Evolutionary conservation across 805 yeast genomes (phyloP).

Genomic region (Starmerella powellii): DNA sequence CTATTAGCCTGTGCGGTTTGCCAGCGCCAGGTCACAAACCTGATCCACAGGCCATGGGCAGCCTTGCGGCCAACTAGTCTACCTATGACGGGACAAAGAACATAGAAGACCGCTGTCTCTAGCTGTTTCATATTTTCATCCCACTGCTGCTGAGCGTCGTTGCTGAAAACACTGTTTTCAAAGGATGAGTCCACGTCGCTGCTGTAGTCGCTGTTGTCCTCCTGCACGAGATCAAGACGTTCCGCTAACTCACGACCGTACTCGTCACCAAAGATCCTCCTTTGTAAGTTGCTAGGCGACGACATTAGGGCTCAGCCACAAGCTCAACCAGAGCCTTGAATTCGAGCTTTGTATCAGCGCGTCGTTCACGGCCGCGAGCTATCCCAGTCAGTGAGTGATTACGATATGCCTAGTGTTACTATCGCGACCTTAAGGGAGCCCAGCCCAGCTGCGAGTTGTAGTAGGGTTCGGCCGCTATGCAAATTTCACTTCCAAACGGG

Average conservation of each 20-base stretch:
- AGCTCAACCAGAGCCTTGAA: too few relatives aligned
- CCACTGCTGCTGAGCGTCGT: slow-evolving; percentile 60
- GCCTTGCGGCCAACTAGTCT: slow-evolving; percentile 51
- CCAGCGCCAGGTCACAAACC: slow-evolving; percentile 21
- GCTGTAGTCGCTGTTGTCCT: neutral
- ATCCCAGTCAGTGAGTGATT: too few relatives aligned
- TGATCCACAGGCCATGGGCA: slow-evolving; percentile 29
- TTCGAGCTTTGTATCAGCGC: too few relatives aligned
- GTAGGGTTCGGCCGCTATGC: too few relatives aligned
- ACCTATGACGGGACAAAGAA: slow-evolving; percentile 56
- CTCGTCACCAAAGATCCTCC: slow-evolving; percentile 2
- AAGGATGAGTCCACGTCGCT: slow-evolving; percentile 16
- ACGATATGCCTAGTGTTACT: too few relatives aligned
- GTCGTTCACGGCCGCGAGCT: too few relatives aligned
- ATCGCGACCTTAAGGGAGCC: too few relatives aligned
- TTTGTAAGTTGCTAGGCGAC: neutral
- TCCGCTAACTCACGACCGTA: slow-evolving; percentile 3
- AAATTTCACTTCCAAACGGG: too few relatives aligned
- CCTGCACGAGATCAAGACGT: neutral
- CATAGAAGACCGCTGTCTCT: slow-evolving; percentile 40
- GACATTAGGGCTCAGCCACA: too few relatives aligned
- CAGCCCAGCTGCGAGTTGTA: too few relatives aligned
- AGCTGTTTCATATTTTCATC: slow-evolving; percentile 54
- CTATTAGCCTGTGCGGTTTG: neutral
- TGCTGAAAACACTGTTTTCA: slow-evolving; percentile 16